Evolutionary conservation across 2,329 filamentous ascomycete species (phyloP).

Genomic region (Trichoderma harzianum): DNA sequence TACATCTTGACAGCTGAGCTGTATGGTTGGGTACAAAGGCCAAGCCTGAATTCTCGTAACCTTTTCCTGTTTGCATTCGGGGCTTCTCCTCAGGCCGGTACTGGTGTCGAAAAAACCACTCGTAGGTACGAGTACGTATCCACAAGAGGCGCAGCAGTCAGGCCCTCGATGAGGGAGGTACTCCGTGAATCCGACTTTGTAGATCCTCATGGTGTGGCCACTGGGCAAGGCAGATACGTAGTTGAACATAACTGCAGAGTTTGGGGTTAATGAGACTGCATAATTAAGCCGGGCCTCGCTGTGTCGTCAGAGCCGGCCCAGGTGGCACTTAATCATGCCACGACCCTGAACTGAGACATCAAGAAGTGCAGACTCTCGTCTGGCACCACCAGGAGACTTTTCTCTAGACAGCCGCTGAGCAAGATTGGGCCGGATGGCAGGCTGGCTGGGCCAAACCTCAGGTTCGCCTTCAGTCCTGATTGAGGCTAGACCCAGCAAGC

Average conservation of each 20-base stretch:
- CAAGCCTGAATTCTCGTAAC: conserved; percentile 8
- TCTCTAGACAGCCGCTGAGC: background rate
- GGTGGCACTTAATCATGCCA: conserved; percentile 14
- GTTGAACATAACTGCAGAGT: background rate
- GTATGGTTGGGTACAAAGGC: background rate
- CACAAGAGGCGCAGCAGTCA: background rate
- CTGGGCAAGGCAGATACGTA: background rate
- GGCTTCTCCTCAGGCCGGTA: background rate
- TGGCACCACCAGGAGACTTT: conserved; percentile 13
- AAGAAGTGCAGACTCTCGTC: background rate
- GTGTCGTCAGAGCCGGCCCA: background rate
- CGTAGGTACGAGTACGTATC: conserved; percentile 1
- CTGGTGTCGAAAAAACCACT: background rate
- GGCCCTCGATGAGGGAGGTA: background rate
- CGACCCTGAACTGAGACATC: background rate
- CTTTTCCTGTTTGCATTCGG: background rate
- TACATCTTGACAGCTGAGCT: background rate
- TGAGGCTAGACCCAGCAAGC: background rate
- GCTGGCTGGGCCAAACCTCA: background rate
- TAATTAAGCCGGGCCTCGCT: background rate
- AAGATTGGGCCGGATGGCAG: conserved; percentile 5
- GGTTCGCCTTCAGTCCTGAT: conserved; percentile 5
- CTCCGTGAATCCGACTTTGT: background rate
- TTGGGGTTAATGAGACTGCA: background rate
- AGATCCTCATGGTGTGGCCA: background rate